These are phyloP conservation scores for Pyrus communis DNA, from an alignment of 306 rosid species.

Conservation along the genomic window DNA sequence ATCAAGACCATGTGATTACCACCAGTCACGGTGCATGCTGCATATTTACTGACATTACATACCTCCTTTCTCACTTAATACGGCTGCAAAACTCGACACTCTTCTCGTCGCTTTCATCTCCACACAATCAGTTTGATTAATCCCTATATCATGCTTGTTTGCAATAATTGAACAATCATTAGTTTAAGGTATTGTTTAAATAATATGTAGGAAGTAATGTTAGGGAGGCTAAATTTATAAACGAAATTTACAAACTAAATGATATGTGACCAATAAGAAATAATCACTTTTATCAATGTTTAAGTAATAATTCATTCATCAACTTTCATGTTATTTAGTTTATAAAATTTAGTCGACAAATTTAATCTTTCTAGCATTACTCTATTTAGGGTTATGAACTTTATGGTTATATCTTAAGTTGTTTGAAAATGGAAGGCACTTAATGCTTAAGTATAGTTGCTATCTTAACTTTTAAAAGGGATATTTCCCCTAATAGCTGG, in stretches of 20 bases:
- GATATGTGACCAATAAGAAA: too few relatives aligned
- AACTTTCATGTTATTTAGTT: too few relatives aligned
- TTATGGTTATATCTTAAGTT: background rate
- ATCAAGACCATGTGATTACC: slow-evolving; percentile 25
- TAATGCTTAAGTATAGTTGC: background rate
- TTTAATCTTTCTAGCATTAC: too few relatives aligned
- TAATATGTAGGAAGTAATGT: background rate
- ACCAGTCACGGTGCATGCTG: slow-evolving; percentile 12
- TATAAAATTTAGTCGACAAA: too few relatives aligned
- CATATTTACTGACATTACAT: background rate
- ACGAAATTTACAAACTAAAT: too few relatives aligned
- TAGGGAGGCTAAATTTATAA: too few relatives aligned
- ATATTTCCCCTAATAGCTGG: background rate
- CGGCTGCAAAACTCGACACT: background rate
- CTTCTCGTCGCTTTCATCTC: slow-evolving; percentile 1
- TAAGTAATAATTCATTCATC: too few relatives aligned
- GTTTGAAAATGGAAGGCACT: background rate
- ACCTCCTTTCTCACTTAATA: slow-evolving; percentile 17
- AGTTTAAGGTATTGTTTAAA: background rate
- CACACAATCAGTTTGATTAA: background rate
- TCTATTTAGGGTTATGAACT: background rate
- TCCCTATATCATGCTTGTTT: background rate
- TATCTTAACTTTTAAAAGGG: background rate
- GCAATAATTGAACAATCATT: background rate
- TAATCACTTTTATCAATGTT: too few relatives aligned